These are phyloP conservation scores for Russula foetens DNA, from an alignment of 768 basidiomycete species.

Conservation along the genomic window DNA sequence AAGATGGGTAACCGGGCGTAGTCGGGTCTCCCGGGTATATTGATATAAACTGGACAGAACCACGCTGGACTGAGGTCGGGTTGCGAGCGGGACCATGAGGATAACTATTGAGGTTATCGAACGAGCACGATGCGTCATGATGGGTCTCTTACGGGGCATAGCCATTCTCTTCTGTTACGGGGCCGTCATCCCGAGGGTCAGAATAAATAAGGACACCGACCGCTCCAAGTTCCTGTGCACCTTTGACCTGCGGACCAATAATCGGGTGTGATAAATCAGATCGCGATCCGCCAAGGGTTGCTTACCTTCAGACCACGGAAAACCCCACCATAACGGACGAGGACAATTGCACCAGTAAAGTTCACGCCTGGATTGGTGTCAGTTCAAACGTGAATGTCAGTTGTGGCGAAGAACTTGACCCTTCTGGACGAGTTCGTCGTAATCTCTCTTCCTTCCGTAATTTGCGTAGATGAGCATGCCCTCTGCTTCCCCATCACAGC, in stretches of 20 bases:
- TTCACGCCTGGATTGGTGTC: constrained; percentile 43
- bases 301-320: constrained; percentile 82
- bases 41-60: constrained; percentile 67
- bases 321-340: constrained; percentile 66
- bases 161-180: constrained; percentile 66
- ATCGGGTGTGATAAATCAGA: not conserved
- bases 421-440: constrained; percentile 50
- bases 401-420: constrained; percentile 27
- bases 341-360: constrained; percentile 68
- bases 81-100: constrained; percentile 87
- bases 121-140: not conserved
- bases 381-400: not conserved
- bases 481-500: constrained; percentile 63
- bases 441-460: constrained; percentile 72
- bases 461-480: constrained; percentile 72
- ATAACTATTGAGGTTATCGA: constrained; percentile 33
- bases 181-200: constrained; percentile 82
- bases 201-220: constrained; percentile 73
- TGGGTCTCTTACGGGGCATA: constrained; percentile 42
- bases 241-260: constrained; percentile 47
- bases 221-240: constrained; percentile 78
- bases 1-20: constrained; percentile 84
- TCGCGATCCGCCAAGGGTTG: not conserved
- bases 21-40: constrained; percentile 64
- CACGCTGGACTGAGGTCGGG: constrained; percentile 76